Percentiles rank a stretch among this genome's conserved stretches.
phyloP scores from a whole-genome alignment of 441 rosid species.

The Erysimum cheiri region DNA sequence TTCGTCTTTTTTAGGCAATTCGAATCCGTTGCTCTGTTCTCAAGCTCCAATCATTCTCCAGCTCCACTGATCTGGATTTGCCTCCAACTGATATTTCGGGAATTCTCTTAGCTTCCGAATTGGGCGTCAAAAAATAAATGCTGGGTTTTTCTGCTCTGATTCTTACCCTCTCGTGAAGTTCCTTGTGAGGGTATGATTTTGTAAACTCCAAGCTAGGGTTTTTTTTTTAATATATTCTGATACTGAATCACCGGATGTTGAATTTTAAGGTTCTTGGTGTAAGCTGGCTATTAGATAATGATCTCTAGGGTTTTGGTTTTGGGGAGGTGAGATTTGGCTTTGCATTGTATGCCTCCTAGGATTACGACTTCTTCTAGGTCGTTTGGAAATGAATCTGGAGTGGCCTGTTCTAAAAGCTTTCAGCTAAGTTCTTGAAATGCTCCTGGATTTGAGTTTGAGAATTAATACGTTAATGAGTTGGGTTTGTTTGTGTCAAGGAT shows the following conservation, averaged over 20 bases:
- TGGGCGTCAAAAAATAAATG: slow-evolving; percentile 31
- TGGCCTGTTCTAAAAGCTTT: neutral
- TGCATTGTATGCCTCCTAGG: slow-evolving; percentile 54
- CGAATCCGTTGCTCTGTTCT: slow-evolving; percentile 51
- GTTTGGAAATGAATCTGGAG: slow-evolving; percentile 1
- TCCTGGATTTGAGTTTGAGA: slow-evolving; percentile 47
- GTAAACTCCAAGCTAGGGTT: slow-evolving; percentile 65
- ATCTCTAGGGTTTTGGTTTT: slow-evolving; percentile 69
- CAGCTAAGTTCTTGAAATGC: slow-evolving; percentile 39
- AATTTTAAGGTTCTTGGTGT: slow-evolving; percentile 47
- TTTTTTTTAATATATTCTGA: slow-evolving; percentile 19
- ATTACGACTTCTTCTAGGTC: slow-evolving; percentile 47
- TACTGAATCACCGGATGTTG: slow-evolving; percentile 42
- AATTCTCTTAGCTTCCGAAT: slow-evolving; percentile 45
- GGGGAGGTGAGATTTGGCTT: slow-evolving; percentile 65
- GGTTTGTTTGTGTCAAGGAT: slow-evolving; percentile 45
- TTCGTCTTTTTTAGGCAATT: slow-evolving; percentile 28
- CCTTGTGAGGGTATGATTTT: slow-evolving; percentile 35
- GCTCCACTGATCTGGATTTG: slow-evolving; percentile 64
- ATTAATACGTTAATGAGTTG: slow-evolving; percentile 27
- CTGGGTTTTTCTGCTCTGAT: slow-evolving; percentile 46
- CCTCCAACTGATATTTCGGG: slow-evolving; percentile 50
- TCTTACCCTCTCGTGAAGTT: slow-evolving; percentile 41
- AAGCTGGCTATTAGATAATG: slow-evolving; percentile 48
- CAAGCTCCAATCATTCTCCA: slow-evolving; percentile 45